These are phyloP conservation scores for Knoxdaviesia proteae DNA, from an alignment of 2,329 filamentous ascomycete species.

Conservation along the genomic window DNA sequence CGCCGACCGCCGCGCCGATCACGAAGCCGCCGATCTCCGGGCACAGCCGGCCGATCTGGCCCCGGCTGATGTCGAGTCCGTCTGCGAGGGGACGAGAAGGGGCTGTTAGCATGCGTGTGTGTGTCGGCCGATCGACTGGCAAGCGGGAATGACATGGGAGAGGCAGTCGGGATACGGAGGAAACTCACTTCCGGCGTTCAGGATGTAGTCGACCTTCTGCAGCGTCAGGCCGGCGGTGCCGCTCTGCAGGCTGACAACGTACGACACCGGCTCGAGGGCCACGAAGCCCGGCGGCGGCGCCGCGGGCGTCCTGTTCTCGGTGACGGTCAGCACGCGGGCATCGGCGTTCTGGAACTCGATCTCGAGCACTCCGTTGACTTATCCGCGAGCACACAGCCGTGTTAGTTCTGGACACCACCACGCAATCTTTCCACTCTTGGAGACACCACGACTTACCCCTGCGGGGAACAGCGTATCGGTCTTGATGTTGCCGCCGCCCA, in stretches of 20 bases:
- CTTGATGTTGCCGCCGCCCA: conserved; percentile 13
- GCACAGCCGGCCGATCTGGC: conserved; percentile 15
- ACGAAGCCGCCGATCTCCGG: conserved; percentile 15
- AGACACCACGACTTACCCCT: conserved; percentile 9
- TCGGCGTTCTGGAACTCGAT: conserved; percentile 17
- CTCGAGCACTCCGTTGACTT: conserved; percentile 15
- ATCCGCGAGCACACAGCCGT: not conserved
- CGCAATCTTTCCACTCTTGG: too few relatives aligned
- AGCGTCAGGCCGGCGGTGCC: conserved; percentile 13
- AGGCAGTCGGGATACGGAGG: not conserved
- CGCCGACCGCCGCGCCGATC: conserved; percentile 14
- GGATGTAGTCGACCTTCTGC: conserved; percentile 19
- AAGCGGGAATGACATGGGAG: not conserved
- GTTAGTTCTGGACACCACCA: too few relatives aligned
- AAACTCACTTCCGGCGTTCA: conserved; percentile 14
- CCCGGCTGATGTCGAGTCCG: conserved; percentile 14
- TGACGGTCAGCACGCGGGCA: conserved; percentile 14
- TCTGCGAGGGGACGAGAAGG: conserved; percentile 5
- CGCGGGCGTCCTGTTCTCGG: conserved; percentile 15
- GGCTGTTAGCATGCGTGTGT: not conserved
- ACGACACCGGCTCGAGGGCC: conserved; percentile 16
- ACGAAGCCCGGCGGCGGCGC: conserved; percentile 15
- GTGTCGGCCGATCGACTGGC: not conserved
- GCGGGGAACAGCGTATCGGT: conserved; percentile 13
- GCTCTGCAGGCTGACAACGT: conserved; percentile 13